Conservation (phyloP, 352 stramenopile genomes). For the Phytopythium delawarense region DNA sequence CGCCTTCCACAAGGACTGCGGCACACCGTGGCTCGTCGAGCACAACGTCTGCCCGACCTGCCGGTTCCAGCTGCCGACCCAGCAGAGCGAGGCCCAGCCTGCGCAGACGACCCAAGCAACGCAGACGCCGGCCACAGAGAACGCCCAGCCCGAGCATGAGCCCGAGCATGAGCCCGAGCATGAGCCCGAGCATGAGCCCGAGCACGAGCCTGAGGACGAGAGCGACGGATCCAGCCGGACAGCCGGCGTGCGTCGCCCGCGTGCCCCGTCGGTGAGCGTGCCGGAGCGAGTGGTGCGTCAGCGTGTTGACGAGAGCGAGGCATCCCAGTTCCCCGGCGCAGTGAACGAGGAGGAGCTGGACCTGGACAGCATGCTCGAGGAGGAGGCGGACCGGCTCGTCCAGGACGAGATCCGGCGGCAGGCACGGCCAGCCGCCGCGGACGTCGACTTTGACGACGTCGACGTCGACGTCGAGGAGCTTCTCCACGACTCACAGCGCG, state of each 20-base stretch:
- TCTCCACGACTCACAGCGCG: constrained; percentile 28
- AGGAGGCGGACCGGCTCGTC: constrained; percentile 54
- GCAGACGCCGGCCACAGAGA: background rate
- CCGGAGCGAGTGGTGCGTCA: constrained; percentile 48
- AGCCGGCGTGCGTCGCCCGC: constrained; percentile 36
- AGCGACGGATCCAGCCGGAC: constrained; percentile 13
- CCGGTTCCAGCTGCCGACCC: constrained; percentile 53
- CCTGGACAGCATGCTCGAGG: constrained; percentile 58
- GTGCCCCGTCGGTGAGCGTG: constrained; percentile 17
- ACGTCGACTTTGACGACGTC: constrained; percentile 47
- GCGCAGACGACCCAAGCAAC: constrained; percentile 8
- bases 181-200: no score
- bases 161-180: constrained; percentile 7
- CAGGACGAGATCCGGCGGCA: constrained; percentile 46
- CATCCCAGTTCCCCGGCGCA: constrained; percentile 15
- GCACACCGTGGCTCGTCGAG: constrained; percentile 66
- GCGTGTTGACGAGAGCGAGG: constrained; percentile 30
- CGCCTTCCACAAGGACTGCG: constrained; percentile 76
- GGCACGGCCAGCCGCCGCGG: background rate
- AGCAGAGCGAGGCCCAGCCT: constrained; percentile 16
- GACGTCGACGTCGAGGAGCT: constrained; percentile 67
- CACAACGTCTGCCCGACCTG: constrained; percentile 82
- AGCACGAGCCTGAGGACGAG: constrained; percentile 18
- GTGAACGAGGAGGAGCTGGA: constrained; percentile 22
- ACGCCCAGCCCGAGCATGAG: constrained; percentile 1